Evolutionary conservation across 805 yeast genomes (phyloP).

Genomic region (Candida koratica): DNA sequence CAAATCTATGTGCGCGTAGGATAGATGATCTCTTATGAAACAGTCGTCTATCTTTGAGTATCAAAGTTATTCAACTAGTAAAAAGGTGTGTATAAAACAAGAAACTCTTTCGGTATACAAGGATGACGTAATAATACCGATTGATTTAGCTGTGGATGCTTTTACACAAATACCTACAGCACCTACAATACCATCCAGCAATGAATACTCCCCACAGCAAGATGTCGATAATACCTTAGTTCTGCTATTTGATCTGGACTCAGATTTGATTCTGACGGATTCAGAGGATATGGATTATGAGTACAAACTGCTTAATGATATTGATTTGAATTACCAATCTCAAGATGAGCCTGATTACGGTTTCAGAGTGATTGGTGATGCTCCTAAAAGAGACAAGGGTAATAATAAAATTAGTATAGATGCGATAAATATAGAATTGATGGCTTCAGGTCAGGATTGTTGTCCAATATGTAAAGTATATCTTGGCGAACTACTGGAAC

Average conservation of each 20-base stretch:
- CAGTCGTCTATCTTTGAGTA: conserved; percentile 9
- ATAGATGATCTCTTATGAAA: conserved; percentile 4
- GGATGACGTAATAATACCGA: conserved; percentile 1
- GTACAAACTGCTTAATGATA: conserved; percentile 10
- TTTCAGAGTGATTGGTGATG: conserved; percentile 11
- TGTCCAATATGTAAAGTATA: conserved; percentile 15
- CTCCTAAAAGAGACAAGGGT: conserved; percentile 9
- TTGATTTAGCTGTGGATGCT: not conserved
- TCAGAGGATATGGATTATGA: conserved; percentile 12
- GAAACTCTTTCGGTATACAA: not conserved
- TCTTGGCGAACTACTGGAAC: conserved; percentile 10
- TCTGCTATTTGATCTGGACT: conserved; percentile 12
- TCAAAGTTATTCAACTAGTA: too few relatives aligned
- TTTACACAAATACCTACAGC: too few relatives aligned
- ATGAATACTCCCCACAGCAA: not conserved
- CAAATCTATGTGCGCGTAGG: conserved; percentile 5
- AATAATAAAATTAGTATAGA: conserved; percentile 10
- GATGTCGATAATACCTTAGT: conserved; percentile 4
- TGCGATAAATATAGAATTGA: conserved; percentile 8
- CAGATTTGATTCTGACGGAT: conserved; percentile 9
- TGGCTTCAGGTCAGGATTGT: conserved; percentile 2
- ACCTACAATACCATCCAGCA: not conserved
- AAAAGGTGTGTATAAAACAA: not conserved
- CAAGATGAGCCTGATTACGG: conserved; percentile 13
- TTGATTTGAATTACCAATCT: conserved; percentile 14